Evolutionary conservation across 1,139 yeast genomes (phyloP).

Genomic region (Zygosaccharomyces sapae): DNA sequence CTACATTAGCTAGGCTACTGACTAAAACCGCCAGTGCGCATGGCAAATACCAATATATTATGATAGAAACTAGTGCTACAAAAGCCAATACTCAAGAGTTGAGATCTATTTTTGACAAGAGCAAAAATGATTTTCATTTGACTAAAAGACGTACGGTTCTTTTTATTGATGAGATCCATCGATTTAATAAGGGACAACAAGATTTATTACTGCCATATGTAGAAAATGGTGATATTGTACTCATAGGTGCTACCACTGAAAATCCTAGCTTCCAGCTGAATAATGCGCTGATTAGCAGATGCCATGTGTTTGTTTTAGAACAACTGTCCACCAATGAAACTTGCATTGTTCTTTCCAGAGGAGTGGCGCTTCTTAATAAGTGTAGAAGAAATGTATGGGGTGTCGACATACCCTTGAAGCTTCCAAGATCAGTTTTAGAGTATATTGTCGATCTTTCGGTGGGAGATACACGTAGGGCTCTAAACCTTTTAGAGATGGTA

Average conservation of each 20-base stretch:
- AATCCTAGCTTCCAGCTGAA: constrained; percentile 91
- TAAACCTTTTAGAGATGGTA: constrained; percentile 67
- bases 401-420: constrained; percentile 41
- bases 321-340: constrained; percentile 56
- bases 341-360: constrained; percentile 55
- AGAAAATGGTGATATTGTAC: constrained; percentile 60
- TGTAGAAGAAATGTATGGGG: constrained; percentile 45
- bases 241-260: constrained; percentile 95
- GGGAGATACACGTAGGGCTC: constrained; percentile 85
- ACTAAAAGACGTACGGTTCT: constrained; percentile 70
- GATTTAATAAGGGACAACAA: constrained; percentile 87
- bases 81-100: constrained; percentile 68
- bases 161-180: constrained; percentile 88
- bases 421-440: constrained; percentile 55
- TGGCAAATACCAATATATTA: constrained; percentile 47
- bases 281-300: constrained; percentile 81
- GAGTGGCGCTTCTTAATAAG: constrained; percentile 57
- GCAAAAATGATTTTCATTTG: constrained; percentile 61
- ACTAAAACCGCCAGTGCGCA: constrained; percentile 38
- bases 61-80: constrained; percentile 86
- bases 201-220: constrained; percentile 74
- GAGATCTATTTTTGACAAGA: constrained; percentile 66
- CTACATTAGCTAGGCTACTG: constrained; percentile 59
- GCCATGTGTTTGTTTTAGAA: constrained; percentile 79
- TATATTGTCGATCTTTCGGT: constrained; percentile 74